These are phyloP conservation scores for Alternaria viburni DNA, from an alignment of 2,329 filamentous ascomycete genomes.

Conservation along the genomic window DNA sequence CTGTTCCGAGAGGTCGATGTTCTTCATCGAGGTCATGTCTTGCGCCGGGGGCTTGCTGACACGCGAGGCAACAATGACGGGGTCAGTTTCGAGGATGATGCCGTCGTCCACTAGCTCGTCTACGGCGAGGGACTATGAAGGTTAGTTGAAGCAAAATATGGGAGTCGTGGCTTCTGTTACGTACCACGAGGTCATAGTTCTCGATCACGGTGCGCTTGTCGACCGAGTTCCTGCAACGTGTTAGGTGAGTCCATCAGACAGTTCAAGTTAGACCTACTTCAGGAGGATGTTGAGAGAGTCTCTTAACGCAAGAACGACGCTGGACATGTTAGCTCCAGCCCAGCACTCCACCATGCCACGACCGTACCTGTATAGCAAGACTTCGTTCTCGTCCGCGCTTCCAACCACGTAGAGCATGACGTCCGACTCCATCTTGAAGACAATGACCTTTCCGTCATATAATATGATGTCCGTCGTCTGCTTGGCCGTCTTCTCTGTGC, in stretches of 20 bases:
- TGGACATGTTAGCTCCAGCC: conserved; percentile 25
- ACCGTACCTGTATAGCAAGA: conserved; percentile 77
- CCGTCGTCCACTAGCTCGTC: conserved; percentile 76
- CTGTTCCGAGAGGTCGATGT: conserved; percentile 94
- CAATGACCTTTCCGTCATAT: conserved; percentile 93
- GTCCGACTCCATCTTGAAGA: conserved; percentile 98
- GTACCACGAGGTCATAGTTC: conserved; percentile 89
- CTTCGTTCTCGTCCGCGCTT: conserved; percentile 90
- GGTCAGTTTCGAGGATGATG: conserved; percentile 96
- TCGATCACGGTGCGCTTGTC: conserved; percentile 98
- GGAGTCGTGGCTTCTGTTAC: background rate
- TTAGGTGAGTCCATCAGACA: conserved; percentile 6
- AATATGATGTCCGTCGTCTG: conserved; percentile 95
- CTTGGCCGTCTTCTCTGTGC: conserved; percentile 84
- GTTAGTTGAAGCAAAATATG: conserved; percentile 61
- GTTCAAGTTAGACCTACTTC: conserved; percentile 67
- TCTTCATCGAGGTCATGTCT: conserved; percentile 86
- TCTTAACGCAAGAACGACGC: conserved; percentile 86
- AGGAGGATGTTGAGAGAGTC: conserved; percentile 90
- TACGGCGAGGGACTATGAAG: conserved; percentile 86
- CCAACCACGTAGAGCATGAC: conserved; percentile 96
- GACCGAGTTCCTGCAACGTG: conserved; percentile 75
- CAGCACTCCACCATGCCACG: background rate
- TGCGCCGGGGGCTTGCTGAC: conserved; percentile 91
- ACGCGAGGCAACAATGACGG: conserved; percentile 88